Evolutionary conservation across 768 basidiomycete species (phyloP), one percentile per base, ranked within the genome.

Genomic region (Filobasidium floriforme): DNA sequence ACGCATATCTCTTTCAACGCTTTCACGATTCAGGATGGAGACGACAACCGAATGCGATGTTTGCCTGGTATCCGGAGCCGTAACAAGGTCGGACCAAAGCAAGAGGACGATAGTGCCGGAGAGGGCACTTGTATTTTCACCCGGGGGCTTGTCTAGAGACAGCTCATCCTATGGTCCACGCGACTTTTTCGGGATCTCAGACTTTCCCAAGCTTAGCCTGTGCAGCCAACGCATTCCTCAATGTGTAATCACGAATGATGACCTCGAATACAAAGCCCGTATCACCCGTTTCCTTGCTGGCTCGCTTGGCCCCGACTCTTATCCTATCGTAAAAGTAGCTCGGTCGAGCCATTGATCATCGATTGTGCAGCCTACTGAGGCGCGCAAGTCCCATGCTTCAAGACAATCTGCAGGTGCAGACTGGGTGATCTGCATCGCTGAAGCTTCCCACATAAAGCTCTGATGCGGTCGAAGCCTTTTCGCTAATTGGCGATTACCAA

Each of bases 191-290:
- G 46, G 46, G 46, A 49, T 49, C 14, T 49, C 46, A 49, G 46
- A 49, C 46, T 49, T 49, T 22, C 22, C 15, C 46, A 37, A 49
- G 3, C 46, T 49, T 49, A 49, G 32, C 22, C 18, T 49, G 46
- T 49, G 18, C 22, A 18, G 18, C 46, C 46, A 49, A 49, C 46
- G 46, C 46, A 49, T 49, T 49, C 46, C 46, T 49, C 46, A 15
- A 49, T 49, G 46, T 49, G 46, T 49, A 49, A 49, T 49, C 46
- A 49, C 46, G 46, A 49, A 49, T 49, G 46, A 49, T 22, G 46
- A 49, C 46, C 32, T 49, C 22, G 46, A 49, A 49, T 49, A 49
- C 46, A 49, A 49, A 18, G 15, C 22, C 46, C 46, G 32, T 37
- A 37, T 37, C 9, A 37, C 32, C 32, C 32, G 4, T 37, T 37